A percentile compares a stretch with the other conserved stretches of the same genome.
phyloP scores from a whole-genome alignment of 73 alveolate species.

The Loxodes magnus region DNA sequence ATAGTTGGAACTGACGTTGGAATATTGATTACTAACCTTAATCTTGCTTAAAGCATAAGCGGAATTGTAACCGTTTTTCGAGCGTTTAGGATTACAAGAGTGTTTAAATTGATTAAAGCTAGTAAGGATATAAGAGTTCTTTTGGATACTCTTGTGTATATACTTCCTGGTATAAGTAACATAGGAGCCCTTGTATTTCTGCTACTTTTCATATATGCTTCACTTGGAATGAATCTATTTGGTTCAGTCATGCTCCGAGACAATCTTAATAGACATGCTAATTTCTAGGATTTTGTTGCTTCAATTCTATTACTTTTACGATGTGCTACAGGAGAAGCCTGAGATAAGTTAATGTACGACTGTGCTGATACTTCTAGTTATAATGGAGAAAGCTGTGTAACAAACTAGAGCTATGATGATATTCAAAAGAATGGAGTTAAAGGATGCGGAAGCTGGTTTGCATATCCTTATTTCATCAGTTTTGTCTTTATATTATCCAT shows the following conservation, averaged over 20 bases:
- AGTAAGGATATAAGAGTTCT: constrained; percentile 46
- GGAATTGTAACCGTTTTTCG: constrained; percentile 44
- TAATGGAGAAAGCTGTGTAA: no score
- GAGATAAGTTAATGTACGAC: constrained; percentile 67
- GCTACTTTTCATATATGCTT: constrained; percentile 73
- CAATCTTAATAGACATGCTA: constrained; percentile 38
- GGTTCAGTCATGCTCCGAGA: constrained; percentile 26
- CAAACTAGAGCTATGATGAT: no score
- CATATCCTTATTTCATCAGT: no score
- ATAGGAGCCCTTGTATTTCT: constrained; percentile 74
- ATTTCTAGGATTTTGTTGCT: constrained; percentile 63
- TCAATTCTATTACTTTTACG: constrained; percentile 70
- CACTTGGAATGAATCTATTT: constrained; percentile 81
- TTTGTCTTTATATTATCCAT: no score
- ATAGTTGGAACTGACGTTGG: constrained; percentile 66
- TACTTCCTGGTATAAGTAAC: constrained; percentile 80
- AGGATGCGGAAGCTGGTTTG: no score
- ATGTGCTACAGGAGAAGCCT: constrained; percentile 93
- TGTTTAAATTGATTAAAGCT: constrained; percentile 50
- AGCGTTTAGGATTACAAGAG: constrained; percentile 47
- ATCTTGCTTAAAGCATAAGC: no score
- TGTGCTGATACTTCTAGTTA: no score
- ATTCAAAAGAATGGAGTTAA: no score
- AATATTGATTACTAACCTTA: constrained; percentile 21
- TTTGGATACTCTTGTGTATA: constrained; percentile 65